phyloP scores from a whole-genome alignment of 805 yeast species.

The Dipodascopsis tothii region DNA sequence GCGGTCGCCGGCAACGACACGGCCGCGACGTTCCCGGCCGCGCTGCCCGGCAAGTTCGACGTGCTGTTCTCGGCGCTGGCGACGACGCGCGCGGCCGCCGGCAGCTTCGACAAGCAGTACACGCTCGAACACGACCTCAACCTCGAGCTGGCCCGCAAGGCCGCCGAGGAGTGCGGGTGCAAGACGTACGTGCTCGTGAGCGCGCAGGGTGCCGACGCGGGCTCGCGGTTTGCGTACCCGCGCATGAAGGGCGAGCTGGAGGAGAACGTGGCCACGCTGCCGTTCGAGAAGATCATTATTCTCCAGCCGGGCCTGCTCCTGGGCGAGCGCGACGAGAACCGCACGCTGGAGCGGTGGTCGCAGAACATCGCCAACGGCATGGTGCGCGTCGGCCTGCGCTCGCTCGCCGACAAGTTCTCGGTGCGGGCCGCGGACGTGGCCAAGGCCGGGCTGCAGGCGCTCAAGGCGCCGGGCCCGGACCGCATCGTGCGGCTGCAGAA shows the following conservation, averaged over 20 bases:
- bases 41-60: slow-evolving; percentile 25
- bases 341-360: slow-evolving; percentile 8
- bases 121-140: slow-evolving; percentile 71
- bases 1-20: slow-evolving; percentile 43
- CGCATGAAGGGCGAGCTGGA: slow-evolving; percentile 72
- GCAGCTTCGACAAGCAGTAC: slow-evolving; percentile 66
- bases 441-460: slow-evolving; percentile 43
- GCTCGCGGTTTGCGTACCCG: slow-evolving; percentile 54
- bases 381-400: slow-evolving; percentile 7
- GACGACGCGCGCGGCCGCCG: slow-evolving; percentile 56
- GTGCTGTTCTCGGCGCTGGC: slow-evolving; percentile 62
- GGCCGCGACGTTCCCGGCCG: slow-evolving; percentile 23
- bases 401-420: slow-evolving; percentile 31
- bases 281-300: slow-evolving; percentile 65
- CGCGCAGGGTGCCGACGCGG: slow-evolving; percentile 52
- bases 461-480: slow-evolving; percentile 25
- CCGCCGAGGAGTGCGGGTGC: slow-evolving; percentile 64
- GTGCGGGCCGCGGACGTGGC: slow-evolving; percentile 63
- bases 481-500: not conserved
- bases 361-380: slow-evolving; percentile 7
- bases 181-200: slow-evolving; percentile 62
- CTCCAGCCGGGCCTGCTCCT: slow-evolving; percentile 63
- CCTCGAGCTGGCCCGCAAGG: slow-evolving; percentile 51
- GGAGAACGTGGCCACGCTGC: slow-evolving; percentile 51
- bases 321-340: slow-evolving; percentile 30